Base-by-base conservation (phyloP, 768 basidiomycete species). In the Tulasnella calospora region DNA sequence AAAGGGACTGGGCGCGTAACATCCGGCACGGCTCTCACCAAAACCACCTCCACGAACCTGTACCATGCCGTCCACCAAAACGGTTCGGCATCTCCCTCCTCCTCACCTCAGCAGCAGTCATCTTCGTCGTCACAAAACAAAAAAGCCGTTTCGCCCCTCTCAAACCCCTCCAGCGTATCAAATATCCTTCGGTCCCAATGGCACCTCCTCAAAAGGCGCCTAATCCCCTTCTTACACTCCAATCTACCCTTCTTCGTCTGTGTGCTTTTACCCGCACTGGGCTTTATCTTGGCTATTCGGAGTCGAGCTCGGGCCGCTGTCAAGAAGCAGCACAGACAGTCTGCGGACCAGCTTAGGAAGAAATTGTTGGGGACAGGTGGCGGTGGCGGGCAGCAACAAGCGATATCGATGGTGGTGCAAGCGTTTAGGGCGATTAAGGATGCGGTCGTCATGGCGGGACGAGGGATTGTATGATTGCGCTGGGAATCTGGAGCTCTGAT, bases 401-500 rank as follows among this genome's bases (percentile, higher is more conserved):
- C 30, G 69, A 12, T 35, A 12, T 82, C 21, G 84, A 84, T 88
- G 41, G 91, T 91, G 89, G 83, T 83, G 27, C 89, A 89, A 81
- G 81, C 87, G 9, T 81, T 88, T 4, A 86, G 87, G 61, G 89
- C 87, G 7, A 85, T 94, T 21, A 83, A 84, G 71, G 92, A 94
- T 84, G 91, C 91, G 4, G 87, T 92, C 41, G 87, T 86, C 81
- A 94, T 94, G 92, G 92, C 90, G 1, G 92, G 92, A 27, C 89
- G 91, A 80, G 93, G 92, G 27, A 83, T 93, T 79, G 91, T 91
- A 67, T 93, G 83, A 85, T 41, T 23, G 51, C 15, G 46, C 0
- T 47, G n/a, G 46, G 21, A 47, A 47, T 5, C 15, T 17, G 46
- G 46, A 47, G 46, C 46, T 17, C 19, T 40, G 13, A 12, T 40